Conservation (phyloP, 495 filamentous ascomycete species). For the Penicillium cosmopolitanum region DNA sequence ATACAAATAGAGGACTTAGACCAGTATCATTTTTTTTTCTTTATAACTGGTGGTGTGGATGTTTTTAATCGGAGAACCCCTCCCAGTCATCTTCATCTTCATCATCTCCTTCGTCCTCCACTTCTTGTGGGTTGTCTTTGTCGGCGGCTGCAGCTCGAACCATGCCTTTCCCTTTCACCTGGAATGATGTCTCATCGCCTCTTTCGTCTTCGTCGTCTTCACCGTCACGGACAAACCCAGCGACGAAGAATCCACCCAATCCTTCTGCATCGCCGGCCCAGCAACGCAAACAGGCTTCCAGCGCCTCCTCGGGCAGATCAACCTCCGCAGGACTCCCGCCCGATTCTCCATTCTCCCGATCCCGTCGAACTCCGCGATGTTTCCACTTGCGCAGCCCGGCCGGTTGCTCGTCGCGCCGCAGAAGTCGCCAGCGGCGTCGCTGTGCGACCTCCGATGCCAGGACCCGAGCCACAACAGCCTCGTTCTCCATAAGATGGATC, state of each 20-base stretch:
- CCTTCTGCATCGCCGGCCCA: constrained; percentile 79
- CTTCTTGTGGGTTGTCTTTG: constrained; percentile 11
- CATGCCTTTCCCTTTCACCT: not conserved
- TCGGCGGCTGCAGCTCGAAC: constrained; percentile 17
- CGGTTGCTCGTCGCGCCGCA: constrained; percentile 71
- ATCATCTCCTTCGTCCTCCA: constrained; percentile 24
- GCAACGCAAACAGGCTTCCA: constrained; percentile 80
- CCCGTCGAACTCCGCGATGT: constrained; percentile 60
- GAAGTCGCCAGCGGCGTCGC: constrained; percentile 73
- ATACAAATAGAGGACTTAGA: not conserved
- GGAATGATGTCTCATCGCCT: not conserved
- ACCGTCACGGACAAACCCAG: constrained; percentile 61
- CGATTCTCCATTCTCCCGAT: constrained; percentile 20
- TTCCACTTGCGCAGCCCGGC: constrained; percentile 71
- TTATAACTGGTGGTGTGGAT: not conserved
- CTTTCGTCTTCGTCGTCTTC: not conserved
- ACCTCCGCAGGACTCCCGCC: constrained; percentile 17
- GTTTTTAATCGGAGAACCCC: constrained; percentile 50
- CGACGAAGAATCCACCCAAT: constrained; percentile 75
- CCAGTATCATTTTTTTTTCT: not conserved
- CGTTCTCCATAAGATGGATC: constrained; percentile 83
- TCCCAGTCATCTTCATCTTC: constrained; percentile 47
- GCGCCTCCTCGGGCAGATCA: constrained; percentile 52
- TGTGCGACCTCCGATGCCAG: constrained; percentile 66
- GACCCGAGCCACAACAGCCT: constrained; percentile 74